phyloP scores from a whole-genome alignment of 345 rosid genomes.

The Gossypium rotundifolium region DNA sequence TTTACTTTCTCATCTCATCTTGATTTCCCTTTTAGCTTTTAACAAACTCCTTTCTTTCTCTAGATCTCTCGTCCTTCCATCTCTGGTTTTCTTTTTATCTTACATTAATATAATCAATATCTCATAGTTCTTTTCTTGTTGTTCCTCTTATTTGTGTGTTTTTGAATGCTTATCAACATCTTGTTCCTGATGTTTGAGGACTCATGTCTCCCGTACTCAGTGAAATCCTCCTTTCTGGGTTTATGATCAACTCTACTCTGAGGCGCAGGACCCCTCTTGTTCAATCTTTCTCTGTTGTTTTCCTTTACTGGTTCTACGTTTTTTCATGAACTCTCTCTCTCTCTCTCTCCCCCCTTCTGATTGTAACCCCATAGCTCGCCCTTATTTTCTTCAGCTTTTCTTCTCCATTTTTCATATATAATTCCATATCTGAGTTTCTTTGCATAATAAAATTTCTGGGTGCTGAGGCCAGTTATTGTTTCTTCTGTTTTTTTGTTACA shows the following conservation, averaged over 20 bases:
- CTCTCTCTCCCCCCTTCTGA: not conserved
- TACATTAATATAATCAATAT: too few species aligned
- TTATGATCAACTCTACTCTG: conserved; percentile 74
- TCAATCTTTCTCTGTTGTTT: conserved; percentile 98
- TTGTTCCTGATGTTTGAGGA: conserved; percentile 45
- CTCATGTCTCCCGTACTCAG: conserved; percentile 90
- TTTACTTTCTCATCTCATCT: conserved; percentile 21
- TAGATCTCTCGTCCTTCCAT: not conserved
- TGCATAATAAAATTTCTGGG: conserved; percentile 18
- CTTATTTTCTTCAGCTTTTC: not conserved
- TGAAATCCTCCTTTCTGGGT: conserved; percentile 82
- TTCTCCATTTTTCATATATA: not conserved
- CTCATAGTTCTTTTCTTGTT: not conserved
- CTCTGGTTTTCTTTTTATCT: not conserved
- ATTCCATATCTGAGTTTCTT: not conserved
- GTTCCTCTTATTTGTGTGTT: not conserved
- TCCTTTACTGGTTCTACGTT: conserved; percentile 94
- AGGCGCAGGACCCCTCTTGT: conserved; percentile 94
- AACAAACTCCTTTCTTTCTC: not conserved
- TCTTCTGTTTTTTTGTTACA: conserved; percentile 11
- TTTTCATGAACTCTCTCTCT: conserved; percentile 48
- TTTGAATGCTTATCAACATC: conserved; percentile 41
- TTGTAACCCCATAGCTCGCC: not conserved
- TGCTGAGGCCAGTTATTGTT: conserved; percentile 1
- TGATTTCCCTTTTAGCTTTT: not conserved